Evolutionary conservation across 345 rosid genomes (phyloP).

Genomic region (Atalantia buxifolia): DNA sequence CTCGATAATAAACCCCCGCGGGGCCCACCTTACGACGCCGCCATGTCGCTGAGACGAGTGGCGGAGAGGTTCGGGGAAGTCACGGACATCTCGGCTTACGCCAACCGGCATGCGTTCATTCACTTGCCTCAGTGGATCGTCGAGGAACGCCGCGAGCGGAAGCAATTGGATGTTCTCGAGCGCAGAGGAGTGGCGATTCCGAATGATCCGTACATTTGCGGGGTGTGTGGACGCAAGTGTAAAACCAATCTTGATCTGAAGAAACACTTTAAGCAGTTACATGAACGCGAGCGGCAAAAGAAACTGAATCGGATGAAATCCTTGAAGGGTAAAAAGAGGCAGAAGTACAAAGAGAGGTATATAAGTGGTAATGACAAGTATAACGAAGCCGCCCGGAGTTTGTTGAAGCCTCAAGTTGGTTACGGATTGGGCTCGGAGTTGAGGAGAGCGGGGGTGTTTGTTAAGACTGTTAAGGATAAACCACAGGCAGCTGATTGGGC

Average conservation of each 20-base stretch:
- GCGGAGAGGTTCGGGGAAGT: conserved; percentile 69
- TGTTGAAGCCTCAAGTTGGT: conserved; percentile 62
- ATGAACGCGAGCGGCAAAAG: conserved; percentile 84
- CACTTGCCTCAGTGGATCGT: conserved; percentile 79
- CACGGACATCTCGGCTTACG: conserved; percentile 80
- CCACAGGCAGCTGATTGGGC: conserved; percentile 99
- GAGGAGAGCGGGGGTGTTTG: conserved; percentile 74
- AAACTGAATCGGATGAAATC: conserved; percentile 77
- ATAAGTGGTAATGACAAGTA: conserved; percentile 76
- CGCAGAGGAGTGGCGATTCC: conserved; percentile 46
- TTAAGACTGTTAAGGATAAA: conserved; percentile 85
- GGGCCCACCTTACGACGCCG: conserved; percentile 78
- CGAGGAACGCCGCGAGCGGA: conserved; percentile 60
- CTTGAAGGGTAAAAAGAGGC: conserved; percentile 78
- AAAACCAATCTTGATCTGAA: conserved; percentile 75
- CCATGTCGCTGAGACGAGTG: conserved; percentile 48
- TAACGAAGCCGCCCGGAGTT: conserved; percentile 61
- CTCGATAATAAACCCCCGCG: conserved; percentile 95
- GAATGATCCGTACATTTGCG: conserved; percentile 48
- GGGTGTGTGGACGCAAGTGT: conserved; percentile 86
- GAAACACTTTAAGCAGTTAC: conserved; percentile 86
- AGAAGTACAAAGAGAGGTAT: conserved; percentile 63
- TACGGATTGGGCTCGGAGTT: conserved; percentile 77
- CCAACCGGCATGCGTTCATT: conserved; percentile 85
- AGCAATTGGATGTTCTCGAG: conserved; percentile 60